A percentile compares a stretch with the other conserved stretches of the same genome.
Evolutionary conservation across 2,329 filamentous ascomycete species (phyloP).

Genomic region (Rachicladosporium sp.): DNA sequence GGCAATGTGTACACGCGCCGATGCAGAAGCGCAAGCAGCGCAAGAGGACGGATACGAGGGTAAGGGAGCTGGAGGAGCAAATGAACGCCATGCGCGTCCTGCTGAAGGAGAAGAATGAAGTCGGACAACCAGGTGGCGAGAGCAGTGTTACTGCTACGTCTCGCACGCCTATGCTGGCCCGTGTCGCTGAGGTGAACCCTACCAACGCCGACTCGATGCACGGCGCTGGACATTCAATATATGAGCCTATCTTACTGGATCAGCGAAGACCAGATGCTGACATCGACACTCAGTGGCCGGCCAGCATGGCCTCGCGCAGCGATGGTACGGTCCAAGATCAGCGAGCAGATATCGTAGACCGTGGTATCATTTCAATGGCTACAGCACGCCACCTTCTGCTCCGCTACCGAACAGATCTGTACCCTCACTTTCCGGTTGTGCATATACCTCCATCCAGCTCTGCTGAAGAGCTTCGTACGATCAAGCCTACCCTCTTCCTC

Average conservation of each 20-base stretch:
- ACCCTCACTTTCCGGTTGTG: conserved; percentile 50
- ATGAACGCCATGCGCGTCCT: conserved; percentile 29
- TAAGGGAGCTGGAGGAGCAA: conserved; percentile 34
- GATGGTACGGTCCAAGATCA: neutral
- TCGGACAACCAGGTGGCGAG: no score
- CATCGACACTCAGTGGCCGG: no score
- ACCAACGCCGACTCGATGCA: no score
- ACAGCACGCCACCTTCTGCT: conserved; percentile 44
- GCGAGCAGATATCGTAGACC: conserved; percentile 38
- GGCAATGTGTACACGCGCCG: conserved; percentile 28
- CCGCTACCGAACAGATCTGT: conserved; percentile 49
- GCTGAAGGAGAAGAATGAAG: conserved; percentile 20
- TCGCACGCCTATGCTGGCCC: no score
- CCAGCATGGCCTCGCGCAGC: no score
- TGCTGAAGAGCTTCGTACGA: conserved; percentile 42
- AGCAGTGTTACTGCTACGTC: no score
- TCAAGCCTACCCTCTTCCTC: conserved; percentile 57
- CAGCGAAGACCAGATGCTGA: no score
- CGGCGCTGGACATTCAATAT: no score
- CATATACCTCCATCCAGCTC: conserved; percentile 45
- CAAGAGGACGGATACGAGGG: conserved; percentile 33
- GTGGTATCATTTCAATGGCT: conserved; percentile 45
- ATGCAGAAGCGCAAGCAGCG: conserved; percentile 31
- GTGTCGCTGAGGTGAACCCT: no score
- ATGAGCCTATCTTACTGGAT: no score